Base-by-base conservation (phyloP, 1,139 yeast genomes). In the Lodderomyces parapsilosis region DNA sequence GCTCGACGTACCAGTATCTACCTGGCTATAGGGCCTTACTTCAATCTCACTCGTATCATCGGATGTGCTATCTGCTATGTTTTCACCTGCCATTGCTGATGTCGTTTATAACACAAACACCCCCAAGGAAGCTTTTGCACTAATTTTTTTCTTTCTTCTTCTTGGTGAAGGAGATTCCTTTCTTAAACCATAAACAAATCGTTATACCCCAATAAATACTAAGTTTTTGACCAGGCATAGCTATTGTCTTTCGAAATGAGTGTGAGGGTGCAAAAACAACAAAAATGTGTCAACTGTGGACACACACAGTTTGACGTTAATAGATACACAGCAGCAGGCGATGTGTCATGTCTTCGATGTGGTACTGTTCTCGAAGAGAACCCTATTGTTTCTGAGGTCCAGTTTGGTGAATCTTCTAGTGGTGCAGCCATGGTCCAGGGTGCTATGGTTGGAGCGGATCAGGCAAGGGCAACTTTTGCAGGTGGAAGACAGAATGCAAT, bases 401-500 rank as follows among this genome's bases (percentile, higher is more conserved):
- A 94, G 17, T 93, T 91, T 66, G 95, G 95, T 35, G 99, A 94
- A 58, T 78, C 90, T 3, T 77, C 96, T 10, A 76, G 85, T 22
- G 99, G 99, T 52, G 98, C 96, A 8, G 97, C 99, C 28, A 81
- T 87, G 47, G 96, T 93, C 2, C 96, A 90, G 53, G 99, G 99
- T 57, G 81, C 95, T 35, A 91, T 88, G 76, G 84, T 93, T 36
- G 88, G 90, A 34, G 85, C 89, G 0, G 98, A 89, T 58, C 97
- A 91, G 63, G 72, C 86, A 6, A 80, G 86, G 62, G 96, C 91
- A 0, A 71, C 82, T 3, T 79, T 77, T 52, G 74, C 76, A 40
- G 75, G 77, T 41, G 87, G 86, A 42, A 61, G 84, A 44, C 78
- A 78, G 44, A 83, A 81, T 53, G 83, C 90, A 33, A 76, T 85